Conservation (phyloP, 176 grass and related monocot species). For the Canna indica region DNA sequence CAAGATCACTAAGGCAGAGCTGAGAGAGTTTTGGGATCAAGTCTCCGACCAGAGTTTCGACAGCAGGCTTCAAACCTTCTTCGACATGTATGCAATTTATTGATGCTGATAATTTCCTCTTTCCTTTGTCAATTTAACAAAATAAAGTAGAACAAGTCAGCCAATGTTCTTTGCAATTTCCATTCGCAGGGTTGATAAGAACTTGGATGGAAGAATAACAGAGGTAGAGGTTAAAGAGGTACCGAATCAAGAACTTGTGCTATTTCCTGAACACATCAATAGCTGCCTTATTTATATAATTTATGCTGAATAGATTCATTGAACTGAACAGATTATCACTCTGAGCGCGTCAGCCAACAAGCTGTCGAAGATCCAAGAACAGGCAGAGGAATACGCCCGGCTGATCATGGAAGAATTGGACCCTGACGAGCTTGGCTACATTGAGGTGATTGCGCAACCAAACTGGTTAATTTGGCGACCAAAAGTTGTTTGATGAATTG, state of each 20-base stretch:
- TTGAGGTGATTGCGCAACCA: constrained; percentile 35
- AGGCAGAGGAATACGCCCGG: constrained; percentile 70
- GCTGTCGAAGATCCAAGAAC: constrained; percentile 56
- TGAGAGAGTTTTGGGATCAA: constrained; percentile 94
- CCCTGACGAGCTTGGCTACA: constrained; percentile 66
- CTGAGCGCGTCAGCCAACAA: constrained; percentile 81
- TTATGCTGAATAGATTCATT: background rate
- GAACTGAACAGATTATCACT: constrained; percentile 46
- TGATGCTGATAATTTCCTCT: background rate
- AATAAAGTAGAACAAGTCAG: background rate
- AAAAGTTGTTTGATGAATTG: background rate
- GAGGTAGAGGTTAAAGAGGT: constrained; percentile 84
- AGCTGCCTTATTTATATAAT: background rate
- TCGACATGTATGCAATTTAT: constrained; percentile 58
- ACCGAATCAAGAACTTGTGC: background rate
- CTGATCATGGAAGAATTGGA: constrained; percentile 99
- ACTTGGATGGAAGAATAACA: constrained; percentile 75
- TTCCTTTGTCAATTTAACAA: background rate
- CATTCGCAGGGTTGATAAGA: constrained; percentile 72
- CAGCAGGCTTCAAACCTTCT: constrained; percentile 90
- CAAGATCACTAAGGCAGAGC: constrained; percentile 67
- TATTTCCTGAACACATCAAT: background rate
- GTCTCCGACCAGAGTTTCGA: constrained; percentile 92
- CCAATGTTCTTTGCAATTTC: background rate
- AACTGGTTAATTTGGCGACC: background rate